Conservation (phyloP, 352 stramenopile species). For the Globisporangium orthogonon region DNA sequence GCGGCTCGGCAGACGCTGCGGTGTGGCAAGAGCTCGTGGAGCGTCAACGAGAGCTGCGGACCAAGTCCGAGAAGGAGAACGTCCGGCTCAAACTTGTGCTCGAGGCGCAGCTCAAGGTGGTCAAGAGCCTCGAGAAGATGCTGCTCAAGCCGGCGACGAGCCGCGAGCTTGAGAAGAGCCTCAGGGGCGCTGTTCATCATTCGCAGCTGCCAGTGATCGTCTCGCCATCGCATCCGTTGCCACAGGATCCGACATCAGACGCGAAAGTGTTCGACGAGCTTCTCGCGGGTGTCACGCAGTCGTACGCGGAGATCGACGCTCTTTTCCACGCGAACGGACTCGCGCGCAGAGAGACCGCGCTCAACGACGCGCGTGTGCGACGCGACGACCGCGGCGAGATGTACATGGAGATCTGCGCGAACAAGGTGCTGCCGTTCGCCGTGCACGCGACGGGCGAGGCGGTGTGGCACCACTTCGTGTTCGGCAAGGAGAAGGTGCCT, state of each 20-base stretch:
- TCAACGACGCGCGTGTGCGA: slow-evolving; percentile 20
- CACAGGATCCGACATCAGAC: background rate
- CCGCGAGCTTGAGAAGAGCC: slow-evolving; percentile 1
- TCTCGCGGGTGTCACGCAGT: slow-evolving; percentile 13
- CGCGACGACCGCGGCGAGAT: slow-evolving; percentile 18
- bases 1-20: background rate
- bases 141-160: slow-evolving; percentile 27
- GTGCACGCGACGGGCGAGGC: slow-evolving; percentile 18
- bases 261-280: slow-evolving; percentile 16
- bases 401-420: slow-evolving; percentile 21
- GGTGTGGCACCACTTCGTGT: slow-evolving; percentile 35
- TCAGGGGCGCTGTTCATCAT: background rate
- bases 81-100: slow-evolving; percentile 40
- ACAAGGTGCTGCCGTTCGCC: slow-evolving; percentile 26
- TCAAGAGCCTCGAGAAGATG: slow-evolving; percentile 30
- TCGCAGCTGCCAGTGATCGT: background rate
- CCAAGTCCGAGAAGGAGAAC: slow-evolving; percentile 34
- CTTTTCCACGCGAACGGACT: slow-evolving; percentile 19
- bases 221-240: background rate
- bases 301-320: slow-evolving; percentile 18
- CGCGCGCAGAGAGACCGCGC: slow-evolving; percentile 12
- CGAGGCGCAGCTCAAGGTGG: slow-evolving; percentile 37
- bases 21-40: slow-evolving; percentile 6
- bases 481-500: slow-evolving; percentile 17
- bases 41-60: slow-evolving; percentile 1